Conservation (phyloP, 2,329 filamentous ascomycete species). For the Gnomoniopsis sp. region DNA sequence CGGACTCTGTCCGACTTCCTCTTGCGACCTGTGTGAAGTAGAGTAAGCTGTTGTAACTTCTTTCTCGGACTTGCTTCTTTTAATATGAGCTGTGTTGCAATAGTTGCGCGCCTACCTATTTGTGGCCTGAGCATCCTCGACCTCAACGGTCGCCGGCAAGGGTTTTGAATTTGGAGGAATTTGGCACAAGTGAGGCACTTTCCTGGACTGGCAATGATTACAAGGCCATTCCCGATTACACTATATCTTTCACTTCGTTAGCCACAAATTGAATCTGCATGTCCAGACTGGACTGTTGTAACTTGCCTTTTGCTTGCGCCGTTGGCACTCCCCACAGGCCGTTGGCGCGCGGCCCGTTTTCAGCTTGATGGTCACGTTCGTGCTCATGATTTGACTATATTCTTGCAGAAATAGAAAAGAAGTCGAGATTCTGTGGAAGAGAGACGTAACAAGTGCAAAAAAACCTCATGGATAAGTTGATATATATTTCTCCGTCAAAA, state of each 20-base stretch:
- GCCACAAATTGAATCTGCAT: too few species aligned
- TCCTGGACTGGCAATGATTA: constrained; percentile 43
- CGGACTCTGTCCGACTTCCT: constrained; percentile 16
- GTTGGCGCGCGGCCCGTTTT: not conserved
- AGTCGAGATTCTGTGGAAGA: not conserved
- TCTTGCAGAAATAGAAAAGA: not conserved
- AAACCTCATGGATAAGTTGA: not conserved
- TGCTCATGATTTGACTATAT: not conserved
- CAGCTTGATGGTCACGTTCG: not conserved
- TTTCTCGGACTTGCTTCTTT: not conserved
- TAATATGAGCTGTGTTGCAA: not conserved
- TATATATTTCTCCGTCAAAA: not conserved
- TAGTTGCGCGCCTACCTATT: not conserved
- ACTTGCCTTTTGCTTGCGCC: constrained; percentile 44
- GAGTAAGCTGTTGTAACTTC: not conserved
- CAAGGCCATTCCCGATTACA: constrained; percentile 48
- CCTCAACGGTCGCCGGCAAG: not conserved
- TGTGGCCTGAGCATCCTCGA: not conserved
- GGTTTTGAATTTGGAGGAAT: constrained; percentile 32
- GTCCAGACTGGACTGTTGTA: not conserved
- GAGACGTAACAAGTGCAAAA: not conserved
- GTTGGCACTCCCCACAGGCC: constrained; percentile 44
- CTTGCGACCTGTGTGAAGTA: constrained; percentile 15
- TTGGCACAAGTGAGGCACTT: constrained; percentile 44
- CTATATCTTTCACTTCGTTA: too few species aligned